Evolutionary conservation across 192 early-diverging fungal genomes (phyloP).

Genomic region (Coemansia umbellata): DNA sequence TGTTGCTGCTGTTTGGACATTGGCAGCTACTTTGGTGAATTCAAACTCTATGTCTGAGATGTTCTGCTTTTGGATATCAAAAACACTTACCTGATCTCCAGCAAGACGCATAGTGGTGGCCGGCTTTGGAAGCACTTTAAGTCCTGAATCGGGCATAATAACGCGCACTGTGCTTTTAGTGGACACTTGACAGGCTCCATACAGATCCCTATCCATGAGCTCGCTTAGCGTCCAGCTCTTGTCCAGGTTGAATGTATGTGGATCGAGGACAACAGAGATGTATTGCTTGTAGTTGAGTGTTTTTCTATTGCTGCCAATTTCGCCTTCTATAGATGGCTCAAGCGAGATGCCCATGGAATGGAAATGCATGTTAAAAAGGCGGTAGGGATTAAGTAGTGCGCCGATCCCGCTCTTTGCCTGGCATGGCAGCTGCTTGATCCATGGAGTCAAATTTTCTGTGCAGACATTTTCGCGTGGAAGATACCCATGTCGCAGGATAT

Average conservation of each 20-base stretch:
- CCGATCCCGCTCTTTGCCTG: constrained; percentile 88
- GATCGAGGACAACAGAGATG: constrained; percentile 78
- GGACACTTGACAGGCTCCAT: constrained; percentile 52
- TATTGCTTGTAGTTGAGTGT: constrained; percentile 65
- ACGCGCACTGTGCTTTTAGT: constrained; percentile 38
- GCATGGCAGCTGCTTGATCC: constrained; percentile 94
- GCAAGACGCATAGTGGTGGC: not conserved
- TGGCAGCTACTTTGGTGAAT: not conserved
- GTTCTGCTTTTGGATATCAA: constrained; percentile 21
- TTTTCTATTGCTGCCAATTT: not conserved
- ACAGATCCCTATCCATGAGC: constrained; percentile 52
- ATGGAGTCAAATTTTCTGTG: constrained; percentile 97
- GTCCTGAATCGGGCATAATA: constrained; percentile 4
- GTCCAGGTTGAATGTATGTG: constrained; percentile 24
- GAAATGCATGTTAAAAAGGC: constrained; percentile 85
- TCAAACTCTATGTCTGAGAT: constrained; percentile 8
- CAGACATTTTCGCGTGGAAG: constrained; percentile 93
- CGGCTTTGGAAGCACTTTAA: constrained; percentile 16
- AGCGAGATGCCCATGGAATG: constrained; percentile 85
- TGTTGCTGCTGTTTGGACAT: not conserved
- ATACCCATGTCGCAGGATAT: constrained; percentile 66
- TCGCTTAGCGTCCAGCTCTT: constrained; percentile 45
- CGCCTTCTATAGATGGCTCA: constrained; percentile 51
- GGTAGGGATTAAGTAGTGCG: constrained; percentile 82
- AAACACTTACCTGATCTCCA: constrained; percentile 10